Conservation (phyloP, 2,329 filamentous ascomycete genomes). For the Stemphylium vesicarium region DNA sequence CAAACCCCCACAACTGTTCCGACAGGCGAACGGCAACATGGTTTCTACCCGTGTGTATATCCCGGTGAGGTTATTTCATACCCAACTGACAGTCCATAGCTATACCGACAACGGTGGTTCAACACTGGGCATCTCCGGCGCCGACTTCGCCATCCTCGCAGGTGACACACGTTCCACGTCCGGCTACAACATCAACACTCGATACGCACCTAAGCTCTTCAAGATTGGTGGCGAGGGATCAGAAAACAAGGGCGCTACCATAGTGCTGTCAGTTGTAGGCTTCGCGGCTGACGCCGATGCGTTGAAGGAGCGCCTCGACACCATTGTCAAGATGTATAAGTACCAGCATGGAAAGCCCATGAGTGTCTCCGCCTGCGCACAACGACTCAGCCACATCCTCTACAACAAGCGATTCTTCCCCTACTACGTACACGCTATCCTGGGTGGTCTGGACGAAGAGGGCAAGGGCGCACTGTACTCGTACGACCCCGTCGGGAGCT, state of each 20-base stretch:
- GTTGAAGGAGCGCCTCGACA: conserved; percentile 90
- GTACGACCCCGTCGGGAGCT: conserved; percentile 97
- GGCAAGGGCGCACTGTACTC: conserved; percentile 94
- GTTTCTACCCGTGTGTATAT: conserved; percentile 83
- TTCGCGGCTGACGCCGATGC: conserved; percentile 95
- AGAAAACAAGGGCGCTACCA: conserved; percentile 81
- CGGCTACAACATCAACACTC: conserved; percentile 97
- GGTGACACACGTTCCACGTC: conserved; percentile 95
- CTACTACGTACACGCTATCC: conserved; percentile 95
- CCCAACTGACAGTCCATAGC: conserved; percentile 54
- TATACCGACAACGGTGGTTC: conserved; percentile 99
- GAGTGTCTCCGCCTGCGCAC: conserved; percentile 90
- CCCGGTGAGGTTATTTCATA: conserved; percentile 2
- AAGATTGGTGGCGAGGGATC: conserved; percentile 91
- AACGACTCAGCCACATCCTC: conserved; percentile 91
- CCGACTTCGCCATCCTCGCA: conserved; percentile 93
- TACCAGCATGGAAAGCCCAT: conserved; percentile 98
- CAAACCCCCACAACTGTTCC: conserved; percentile 56
- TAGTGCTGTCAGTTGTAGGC: conserved; percentile 91
- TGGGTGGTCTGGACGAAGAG: conserved; percentile 92
- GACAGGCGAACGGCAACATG: conserved; percentile 69
- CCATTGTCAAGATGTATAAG: conserved; percentile 97
- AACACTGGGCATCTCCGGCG: conserved; percentile 91
- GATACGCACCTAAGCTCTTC: conserved; percentile 94
- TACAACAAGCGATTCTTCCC: conserved; percentile 99